phyloP scores from a whole-genome alignment of 805 yeast genomes.

The Myxozyma nipponensis region DNA sequence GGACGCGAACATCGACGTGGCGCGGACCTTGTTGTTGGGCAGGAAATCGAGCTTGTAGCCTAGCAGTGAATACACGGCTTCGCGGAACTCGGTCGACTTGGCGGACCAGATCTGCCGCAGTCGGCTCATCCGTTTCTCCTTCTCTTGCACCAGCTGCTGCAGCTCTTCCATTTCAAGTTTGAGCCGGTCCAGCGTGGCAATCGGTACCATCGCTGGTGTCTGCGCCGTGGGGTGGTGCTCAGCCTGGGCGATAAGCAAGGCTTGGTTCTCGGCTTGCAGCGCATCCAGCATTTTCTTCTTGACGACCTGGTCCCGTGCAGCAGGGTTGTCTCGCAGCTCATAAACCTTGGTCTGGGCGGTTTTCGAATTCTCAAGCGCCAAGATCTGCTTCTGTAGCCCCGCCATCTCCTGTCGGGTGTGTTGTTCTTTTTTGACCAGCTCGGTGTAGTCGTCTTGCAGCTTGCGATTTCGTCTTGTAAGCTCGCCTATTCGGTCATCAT shows the following conservation, averaged over 20 bases:
- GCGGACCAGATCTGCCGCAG: constrained; percentile 53
- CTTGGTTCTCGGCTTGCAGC: constrained; percentile 56
- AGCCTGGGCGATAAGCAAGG: constrained; percentile 42
- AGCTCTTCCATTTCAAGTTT: constrained; percentile 50
- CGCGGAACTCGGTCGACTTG: constrained; percentile 68
- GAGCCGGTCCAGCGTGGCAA: constrained; percentile 58
- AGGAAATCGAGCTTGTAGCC: constrained; percentile 73
- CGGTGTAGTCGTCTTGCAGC: constrained; percentile 32
- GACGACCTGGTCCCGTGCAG: constrained; percentile 55
- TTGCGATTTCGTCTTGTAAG: constrained; percentile 44
- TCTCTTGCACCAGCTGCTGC: constrained; percentile 47
- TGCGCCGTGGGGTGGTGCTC: constrained; percentile 22
- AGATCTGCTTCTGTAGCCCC: constrained; percentile 40
- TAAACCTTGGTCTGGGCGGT: constrained; percentile 49
- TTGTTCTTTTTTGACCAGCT: constrained; percentile 12
- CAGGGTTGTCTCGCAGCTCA: constrained; percentile 65
- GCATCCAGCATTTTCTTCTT: constrained; percentile 50
- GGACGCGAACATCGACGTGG: constrained; percentile 46
- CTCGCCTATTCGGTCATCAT: constrained; percentile 35
- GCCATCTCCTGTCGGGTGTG: constrained; percentile 28
- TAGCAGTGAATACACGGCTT: constrained; percentile 60
- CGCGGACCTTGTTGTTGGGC: constrained; percentile 52
- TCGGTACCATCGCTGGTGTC: constrained; percentile 47
- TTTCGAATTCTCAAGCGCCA: constrained; percentile 37
- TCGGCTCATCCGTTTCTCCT: constrained; percentile 52